Base-by-base conservation (phyloP, 1,139 yeast species). In the Hyphopichia burtonii region DNA sequence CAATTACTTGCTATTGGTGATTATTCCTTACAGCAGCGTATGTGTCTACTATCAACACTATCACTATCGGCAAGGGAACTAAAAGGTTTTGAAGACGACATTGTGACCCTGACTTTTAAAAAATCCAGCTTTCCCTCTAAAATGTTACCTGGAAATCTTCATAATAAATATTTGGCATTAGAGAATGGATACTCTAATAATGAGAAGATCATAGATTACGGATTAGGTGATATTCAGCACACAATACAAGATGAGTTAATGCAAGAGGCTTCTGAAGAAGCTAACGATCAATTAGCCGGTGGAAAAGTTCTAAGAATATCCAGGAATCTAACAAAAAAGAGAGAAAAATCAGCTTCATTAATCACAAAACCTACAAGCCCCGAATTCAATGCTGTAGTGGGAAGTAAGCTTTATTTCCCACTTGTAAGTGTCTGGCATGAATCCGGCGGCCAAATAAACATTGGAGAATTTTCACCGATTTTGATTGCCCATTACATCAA, bases 21-120 rank as follows among this genome's bases (percentile, higher is more conserved):
- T 55, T 81, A 80, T 51, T 82, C 89, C 0, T 63, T 85, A 16
- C 84, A 80, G 48, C 83, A 79, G 47, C 59, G 91, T 37, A 66
- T 83, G 55, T 59, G 70, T 42, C 66, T 83, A 17, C 58, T 85
- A 25, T 71, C 86, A 1, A 65, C 82, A 0, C 55, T 83, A 14
- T 78, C 85, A 0, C 59, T 83, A 32, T 76, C 83, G 3, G 81
- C 83, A 0, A 62, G 93, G 47, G 82, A 80, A 47, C 63, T 82
- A 14, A 63, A 78, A 39, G 91, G 91, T 0, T 59, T 70, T 28
- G 67, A 74, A 1, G 91, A 85, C 58, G 66, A 63, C 0, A 44
- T 54, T 7, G 69, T 71, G 2, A 47, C 65, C 11, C 66, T 63
- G 18, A 73, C 78, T 4, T 74, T 58, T 41, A 53, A 46, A 11